Percentiles rank a stretch among this genome's conserved stretches.
Evolutionary conservation across 2,329 filamentous ascomycete species (phyloP).

Genomic region (Didymellaceae sp.): DNA sequence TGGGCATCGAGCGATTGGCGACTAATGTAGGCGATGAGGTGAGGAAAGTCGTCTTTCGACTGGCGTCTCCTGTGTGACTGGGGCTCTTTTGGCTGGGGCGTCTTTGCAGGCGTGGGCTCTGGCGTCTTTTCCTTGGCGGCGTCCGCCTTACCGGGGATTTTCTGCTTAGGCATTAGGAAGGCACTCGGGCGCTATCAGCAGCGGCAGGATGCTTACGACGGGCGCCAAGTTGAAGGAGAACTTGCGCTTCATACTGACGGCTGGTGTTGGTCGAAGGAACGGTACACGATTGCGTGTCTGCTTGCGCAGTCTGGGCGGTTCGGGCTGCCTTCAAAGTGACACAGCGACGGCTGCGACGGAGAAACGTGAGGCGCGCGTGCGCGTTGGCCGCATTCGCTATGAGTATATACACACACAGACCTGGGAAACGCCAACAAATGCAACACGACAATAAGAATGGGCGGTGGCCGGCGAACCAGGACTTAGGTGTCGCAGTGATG

Average conservation of each 20-base stretch:
- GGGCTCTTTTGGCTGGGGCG: slow-evolving; percentile 8
- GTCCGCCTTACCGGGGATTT: slow-evolving; percentile 43
- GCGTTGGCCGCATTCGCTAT: slow-evolving; percentile 13
- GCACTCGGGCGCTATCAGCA: not conserved
- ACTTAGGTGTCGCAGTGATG: slow-evolving; percentile 4
- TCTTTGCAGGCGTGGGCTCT: slow-evolving; percentile 29
- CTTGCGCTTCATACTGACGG: slow-evolving; percentile 49
- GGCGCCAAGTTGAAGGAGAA: slow-evolving; percentile 54
- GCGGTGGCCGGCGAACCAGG: not conserved
- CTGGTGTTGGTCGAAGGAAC: slow-evolving; percentile 3
- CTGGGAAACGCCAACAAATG: not conserved
- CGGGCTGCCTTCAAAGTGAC: slow-evolving; percentile 4
- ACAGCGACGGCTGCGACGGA: slow-evolving; percentile 9
- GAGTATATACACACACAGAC: not conserved
- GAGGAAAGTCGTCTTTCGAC: slow-evolving; percentile 41
- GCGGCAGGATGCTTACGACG: slow-evolving; percentile 40
- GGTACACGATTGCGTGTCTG: slow-evolving; percentile 1
- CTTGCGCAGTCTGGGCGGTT: slow-evolving; percentile 1
- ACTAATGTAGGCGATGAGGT: slow-evolving; percentile 52
- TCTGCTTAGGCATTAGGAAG: slow-evolving; percentile 32
- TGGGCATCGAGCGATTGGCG: slow-evolving; percentile 52
- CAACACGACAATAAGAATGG: slow-evolving; percentile 6
- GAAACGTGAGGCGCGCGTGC: slow-evolving; percentile 10
- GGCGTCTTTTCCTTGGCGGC: slow-evolving; percentile 37
- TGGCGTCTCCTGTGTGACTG: slow-evolving; percentile 31